Base-by-base conservation (phyloP, 2,329 filamentous ascomycete genomes). In the Plenodomus tracheiphilus region DNA sequence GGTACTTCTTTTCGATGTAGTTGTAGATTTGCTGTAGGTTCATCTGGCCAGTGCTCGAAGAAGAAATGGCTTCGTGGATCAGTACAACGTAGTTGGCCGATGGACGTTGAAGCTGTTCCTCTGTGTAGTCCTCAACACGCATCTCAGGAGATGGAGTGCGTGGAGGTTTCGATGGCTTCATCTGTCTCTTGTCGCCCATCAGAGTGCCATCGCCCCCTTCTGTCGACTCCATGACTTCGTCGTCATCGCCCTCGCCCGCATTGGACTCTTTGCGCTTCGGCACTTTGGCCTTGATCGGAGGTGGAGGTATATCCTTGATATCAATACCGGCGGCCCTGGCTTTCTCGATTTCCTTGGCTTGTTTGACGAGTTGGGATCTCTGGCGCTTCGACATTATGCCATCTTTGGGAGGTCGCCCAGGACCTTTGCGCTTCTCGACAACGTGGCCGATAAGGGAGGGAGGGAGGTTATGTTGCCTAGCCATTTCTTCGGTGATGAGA, bases 351-450 rank as follows among this genome's bases (percentile, higher is more conserved):
- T 81, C 80, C 54, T 79, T 76, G 35, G 75, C 71, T 51, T 80
- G 76, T 68, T 86, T 87, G 73, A 86, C 84, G 7, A 85, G 79
- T 40, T 85, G 70, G 16, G 84, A 79, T 58, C 86, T 81, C 62
- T 91, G 86, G 47, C 89, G 80, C 72, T 91, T 91, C 1, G 88
- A 92, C 84, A 91, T 89, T 66, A 91, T 81, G 21, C 89, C 89
- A 63, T 92, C 88, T 74, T 92, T 92, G 0, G 89, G 89, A 17
- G 89, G 89, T 44, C 89, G 78, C n/a, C 89, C 89, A 9, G 89
- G 89, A 13, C 89, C 89, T 58, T 88, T 85, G 54, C 87, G 86
- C 72, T 84, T 87, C 46, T 68, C 66, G 9, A 72, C 59, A 21
- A 83, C 81, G 22, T 83, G 72, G 5, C 78, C 72, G 21, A 73